Base-by-base conservation (phyloP, 805 yeast genomes). In the Blastobotrys parvus region DNA sequence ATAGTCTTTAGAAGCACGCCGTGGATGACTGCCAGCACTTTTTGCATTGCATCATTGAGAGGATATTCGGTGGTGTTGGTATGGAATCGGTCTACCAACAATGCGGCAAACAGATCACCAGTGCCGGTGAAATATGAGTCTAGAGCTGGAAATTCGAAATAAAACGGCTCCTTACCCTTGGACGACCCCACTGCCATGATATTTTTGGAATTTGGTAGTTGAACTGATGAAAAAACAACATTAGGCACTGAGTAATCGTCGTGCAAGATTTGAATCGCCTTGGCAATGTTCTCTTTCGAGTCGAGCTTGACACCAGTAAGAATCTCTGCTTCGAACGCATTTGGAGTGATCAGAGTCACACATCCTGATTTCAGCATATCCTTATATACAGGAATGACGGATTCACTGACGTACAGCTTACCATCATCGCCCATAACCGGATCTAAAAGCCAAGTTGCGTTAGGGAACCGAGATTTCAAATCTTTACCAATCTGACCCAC, bases 351-450 rank as follows among this genome's bases (percentile, higher is more conserved):
- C 6, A 86, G 65, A 51, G 83, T 86, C 6, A 88, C 82, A 1
- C 49, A 54, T 4, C 70, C 76, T 33, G 54, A 51, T 16, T 59
- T 50, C 22, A 80, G 56, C 11, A 78, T 64, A 3, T 62, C 50
- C 52, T 69, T 66, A 52, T 81, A 80, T 3, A 72, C 72, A 0
- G 94, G 81, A 4, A 83, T 71, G 2, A 75, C 78, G 29, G 66
- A 68, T 30, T 69, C 67, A 15, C 58, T 44, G 23, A 90, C 95
- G 58, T 90, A 90, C 2, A 88, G 61, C 45, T 68, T 71, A 1
- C 95, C 96, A 53, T 86, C 81, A 57, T 90, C 97, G 10, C 97
- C 97, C 59, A 90, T 64, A 1, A 90, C 92, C 1, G 97, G 97
- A 59, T 90, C 97, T 39, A 90, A 59, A 3, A 89, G 70, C 79